These are phyloP conservation scores for Citrus hindsii DNA, from an alignment of 345 rosid genomes.

Conservation along the genomic window DNA sequence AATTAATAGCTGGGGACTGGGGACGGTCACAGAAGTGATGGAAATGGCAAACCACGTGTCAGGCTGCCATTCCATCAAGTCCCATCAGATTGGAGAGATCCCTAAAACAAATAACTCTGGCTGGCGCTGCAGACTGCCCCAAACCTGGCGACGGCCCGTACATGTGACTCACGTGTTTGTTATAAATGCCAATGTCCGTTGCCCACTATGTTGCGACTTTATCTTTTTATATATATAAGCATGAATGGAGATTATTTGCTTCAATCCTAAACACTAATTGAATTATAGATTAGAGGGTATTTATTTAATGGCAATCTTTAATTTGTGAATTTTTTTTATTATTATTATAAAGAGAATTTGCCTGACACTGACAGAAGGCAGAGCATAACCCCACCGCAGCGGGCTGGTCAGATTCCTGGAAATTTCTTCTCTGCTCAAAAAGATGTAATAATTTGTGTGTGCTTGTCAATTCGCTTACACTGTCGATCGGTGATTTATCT, in stretches of 20 bases:
- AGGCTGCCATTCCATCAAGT: not conserved
- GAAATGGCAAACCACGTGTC: not conserved
- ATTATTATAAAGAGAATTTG: not conserved
- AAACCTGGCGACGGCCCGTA: not conserved
- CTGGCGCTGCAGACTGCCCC: no score
- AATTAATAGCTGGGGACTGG: no score
- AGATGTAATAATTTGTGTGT: not conserved
- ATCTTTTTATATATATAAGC: no score
- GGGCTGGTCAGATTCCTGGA: slow-evolving; percentile 16
- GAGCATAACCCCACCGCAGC: slow-evolving; percentile 13
- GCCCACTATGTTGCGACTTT: not conserved
- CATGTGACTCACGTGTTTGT: slow-evolving; percentile 36
- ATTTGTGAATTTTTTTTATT: not conserved
- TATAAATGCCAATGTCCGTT: slow-evolving; percentile 26
- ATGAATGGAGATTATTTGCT: not conserved
- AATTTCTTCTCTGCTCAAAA: slow-evolving; percentile 18
- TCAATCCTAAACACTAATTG: not conserved
- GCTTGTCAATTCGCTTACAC: no score
- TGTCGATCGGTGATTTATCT: no score
- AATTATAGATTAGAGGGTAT: no score
- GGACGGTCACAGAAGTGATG: no score
- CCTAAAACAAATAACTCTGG: not conserved
- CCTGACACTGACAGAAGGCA: not conserved
- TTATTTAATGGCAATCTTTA: not conserved
- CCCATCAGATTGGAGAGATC: slow-evolving; percentile 7